Evolutionary conservation across 805 yeast genomes (phyloP).

Genomic region (Pichia phayaonensis): DNA sequence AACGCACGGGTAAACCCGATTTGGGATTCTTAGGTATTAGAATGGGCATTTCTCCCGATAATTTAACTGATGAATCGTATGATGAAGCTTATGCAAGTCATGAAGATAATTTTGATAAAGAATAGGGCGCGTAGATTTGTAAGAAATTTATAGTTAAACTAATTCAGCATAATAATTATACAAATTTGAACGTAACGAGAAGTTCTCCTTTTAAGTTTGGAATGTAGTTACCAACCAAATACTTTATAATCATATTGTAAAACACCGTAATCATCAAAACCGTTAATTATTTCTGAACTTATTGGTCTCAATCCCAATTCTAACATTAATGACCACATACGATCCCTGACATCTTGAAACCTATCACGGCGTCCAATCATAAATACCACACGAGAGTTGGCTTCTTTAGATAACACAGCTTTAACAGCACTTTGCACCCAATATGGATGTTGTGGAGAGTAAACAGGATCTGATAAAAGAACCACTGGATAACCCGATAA

Average conservation of each 20-base stretch:
- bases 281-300: slow-evolving; percentile 43
- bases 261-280: slow-evolving; percentile 81
- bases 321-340: slow-evolving; percentile 49
- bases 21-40: slow-evolving; percentile 14
- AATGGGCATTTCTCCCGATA: slow-evolving; percentile 4
- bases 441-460: slow-evolving; percentile 72
- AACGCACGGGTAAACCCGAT: background rate
- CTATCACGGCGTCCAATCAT: slow-evolving; percentile 70
- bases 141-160: background rate
- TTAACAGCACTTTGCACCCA: slow-evolving; percentile 59
- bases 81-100: slow-evolving; percentile 6
- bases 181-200: background rate
- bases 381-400: slow-evolving; percentile 44
- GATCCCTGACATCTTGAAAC: slow-evolving; percentile 57
- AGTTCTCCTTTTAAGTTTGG: no score
- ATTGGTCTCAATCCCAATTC: slow-evolving; percentile 29
- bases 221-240: slow-evolving; percentile 17
- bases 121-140: background rate
- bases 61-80: slow-evolving; percentile 3
- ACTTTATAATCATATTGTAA: slow-evolving; percentile 49
- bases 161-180: background rate
- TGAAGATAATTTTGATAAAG: slow-evolving; percentile 7
- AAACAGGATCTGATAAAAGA: slow-evolving; percentile 81
- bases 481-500: slow-evolving; percentile 42
- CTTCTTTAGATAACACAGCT: slow-evolving; percentile 32